Base-by-base conservation (phyloP, 805 yeast genomes). In the Kazachstania bromeliacearum region DNA sequence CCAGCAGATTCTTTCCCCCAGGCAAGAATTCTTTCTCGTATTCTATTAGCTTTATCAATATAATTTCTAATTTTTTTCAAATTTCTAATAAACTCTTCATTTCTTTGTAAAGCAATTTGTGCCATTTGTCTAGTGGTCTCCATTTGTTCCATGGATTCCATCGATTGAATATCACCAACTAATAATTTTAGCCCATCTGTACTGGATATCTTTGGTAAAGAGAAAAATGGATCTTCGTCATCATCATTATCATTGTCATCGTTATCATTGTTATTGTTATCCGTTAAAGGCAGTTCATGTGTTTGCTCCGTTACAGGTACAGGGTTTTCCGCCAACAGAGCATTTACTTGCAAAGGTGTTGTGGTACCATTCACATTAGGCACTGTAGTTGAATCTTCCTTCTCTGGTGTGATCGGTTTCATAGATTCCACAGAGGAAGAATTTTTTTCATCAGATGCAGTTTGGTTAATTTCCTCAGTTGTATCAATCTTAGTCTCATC, bases 1-100 rank as follows among this genome's bases (percentile, higher is more conserved):
- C 78, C 94, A 43, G 79, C 68, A 73, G 83, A 81, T 53, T 88
- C 96, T 48, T 73, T 73, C 38, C 92, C 83, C 97, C 97, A 89
- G 45, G 74, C 71, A 43, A 68, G 71, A 31, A 92, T 71, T 45
- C 77, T 74, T 31, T 71, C 71, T 46, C 84, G 78, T 46, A 82
- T 68, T 41, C 89, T 65, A 47, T 82, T 84, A 0, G 95, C 89
- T 48, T 83, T 72, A 24, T 82, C 75, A 19, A 89, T 63, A 1
- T 87, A 94, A 48, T 70, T 70, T 46, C 96, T 70, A 25, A 92
- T 70, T 24, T 68, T 73, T n/a, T 75, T 66, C 50, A 92, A 63
- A 42, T 87, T 82, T 49, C 89, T 70, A 35, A 87, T 79, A 54
- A 80, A 89, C 58, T 92, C 97, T 52, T 85, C 87, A 40, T 78